Conservation (phyloP, 2,329 filamentous ascomycete genomes). For the Colletotrichum limetticola region DNA sequence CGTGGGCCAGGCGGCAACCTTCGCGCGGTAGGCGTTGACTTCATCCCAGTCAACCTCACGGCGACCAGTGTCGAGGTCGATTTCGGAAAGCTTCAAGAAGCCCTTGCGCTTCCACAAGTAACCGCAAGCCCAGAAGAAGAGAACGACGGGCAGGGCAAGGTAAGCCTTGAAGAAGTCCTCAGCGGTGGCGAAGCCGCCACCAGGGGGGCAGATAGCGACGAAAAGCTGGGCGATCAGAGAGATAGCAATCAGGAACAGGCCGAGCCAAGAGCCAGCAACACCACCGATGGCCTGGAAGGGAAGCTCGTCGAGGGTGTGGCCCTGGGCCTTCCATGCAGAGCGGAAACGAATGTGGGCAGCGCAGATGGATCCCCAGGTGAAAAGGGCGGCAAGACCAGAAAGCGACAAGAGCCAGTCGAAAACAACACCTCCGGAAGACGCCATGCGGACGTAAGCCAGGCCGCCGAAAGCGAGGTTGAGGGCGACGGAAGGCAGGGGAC, state of each 20-base stretch:
- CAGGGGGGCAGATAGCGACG: conserved; percentile 55
- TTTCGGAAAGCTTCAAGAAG: conserved; percentile 68
- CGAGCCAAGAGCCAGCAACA: conserved; percentile 70
- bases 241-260: conserved; percentile 65
- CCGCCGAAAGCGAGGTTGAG: conserved; percentile 57
- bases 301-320: conserved; percentile 71
- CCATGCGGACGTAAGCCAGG: conserved; percentile 59
- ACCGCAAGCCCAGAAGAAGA: conserved; percentile 65
- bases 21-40: conserved; percentile 65
- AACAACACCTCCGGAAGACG: conserved; percentile 58
- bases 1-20: conserved; percentile 60
- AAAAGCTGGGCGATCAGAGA: conserved; percentile 65
- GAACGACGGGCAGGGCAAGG: conserved; percentile 63
- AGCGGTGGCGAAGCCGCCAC: conserved; percentile 46
- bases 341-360: conserved; percentile 76
- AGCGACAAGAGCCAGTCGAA: conserved; percentile 74
- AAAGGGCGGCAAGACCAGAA: conserved; percentile 71
- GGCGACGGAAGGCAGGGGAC: conserved; percentile 59
- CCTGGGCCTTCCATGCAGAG: conserved; percentile 66
- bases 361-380: conserved; percentile 75
- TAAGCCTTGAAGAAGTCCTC: conserved; percentile 65
- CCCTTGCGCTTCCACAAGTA: conserved; percentile 73
- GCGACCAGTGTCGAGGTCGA: conserved; percentile 75
- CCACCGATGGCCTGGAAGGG: conserved; percentile 71
- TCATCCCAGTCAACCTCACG: conserved; percentile 73